phyloP scores from a whole-genome alignment of 192 early-diverging fungal species.

The Linnemannia elongata region DNA sequence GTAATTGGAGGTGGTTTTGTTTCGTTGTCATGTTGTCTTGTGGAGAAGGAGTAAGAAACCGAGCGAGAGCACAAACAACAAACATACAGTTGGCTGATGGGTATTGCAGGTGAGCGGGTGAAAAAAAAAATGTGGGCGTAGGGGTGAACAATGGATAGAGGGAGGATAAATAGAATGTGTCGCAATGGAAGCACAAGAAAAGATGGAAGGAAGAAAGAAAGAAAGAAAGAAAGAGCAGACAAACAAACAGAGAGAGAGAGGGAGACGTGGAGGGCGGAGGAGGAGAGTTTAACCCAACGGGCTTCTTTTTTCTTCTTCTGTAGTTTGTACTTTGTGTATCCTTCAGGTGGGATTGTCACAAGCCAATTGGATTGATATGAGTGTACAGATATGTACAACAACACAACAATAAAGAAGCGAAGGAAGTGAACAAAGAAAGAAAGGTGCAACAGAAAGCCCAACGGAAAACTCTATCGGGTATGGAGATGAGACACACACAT shows the following conservation, averaged over 20 bases:
- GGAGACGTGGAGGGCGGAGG: background rate
- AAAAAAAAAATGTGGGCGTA: background rate
- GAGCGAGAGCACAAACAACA: background rate
- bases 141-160: background rate
- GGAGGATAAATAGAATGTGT: background rate
- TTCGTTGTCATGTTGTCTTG: background rate
- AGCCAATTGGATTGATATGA: background rate
- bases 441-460: background rate
- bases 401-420: background rate
- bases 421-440: background rate
- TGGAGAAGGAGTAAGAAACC: background rate
- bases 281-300: background rate
- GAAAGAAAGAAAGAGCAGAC: background rate
- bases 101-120: background rate
- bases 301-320: background rate
- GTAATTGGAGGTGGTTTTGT: background rate
- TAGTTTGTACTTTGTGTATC: background rate
- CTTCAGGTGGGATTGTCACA: slow-evolving; percentile 2
- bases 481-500: background rate
- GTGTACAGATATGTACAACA: background rate
- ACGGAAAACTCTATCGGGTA: slow-evolving; percentile 1
- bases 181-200: slow-evolving; percentile 4
- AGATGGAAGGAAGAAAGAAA: background rate
- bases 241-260: background rate
- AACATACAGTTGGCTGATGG: background rate